Evolutionary conservation across 2,329 filamentous ascomycete species (phyloP), one percentile per base, ranked within the genome.

Genomic region (Bisporella sp.): DNA sequence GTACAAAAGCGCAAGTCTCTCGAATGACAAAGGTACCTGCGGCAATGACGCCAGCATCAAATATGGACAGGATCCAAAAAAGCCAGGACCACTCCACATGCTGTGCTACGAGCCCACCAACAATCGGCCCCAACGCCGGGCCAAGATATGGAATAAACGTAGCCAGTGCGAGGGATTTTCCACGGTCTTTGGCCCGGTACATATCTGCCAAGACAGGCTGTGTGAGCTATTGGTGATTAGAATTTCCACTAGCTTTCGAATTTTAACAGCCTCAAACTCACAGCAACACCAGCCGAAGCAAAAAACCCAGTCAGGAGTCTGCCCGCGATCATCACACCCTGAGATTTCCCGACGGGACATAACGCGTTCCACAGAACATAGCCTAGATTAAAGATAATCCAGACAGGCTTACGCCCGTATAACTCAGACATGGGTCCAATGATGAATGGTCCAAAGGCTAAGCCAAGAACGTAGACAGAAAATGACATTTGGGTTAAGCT

Each of bases 291-390:
- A 4, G 66, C 64, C 43, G 69, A 71, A 1, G 70, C 73, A 1
- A 73, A 73, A 12, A 77, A 66, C 0, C 74, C 74, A 9, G 72
- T 66, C 0, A 77, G 52, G 21, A 76, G 69, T 0, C 74, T 64
- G 4, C 66, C 62, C 0, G 64, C 67, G 9, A 76, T 69, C 2
- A 77, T 60, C 5, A 66, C 8, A 9, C 61, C 66, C 33, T 73
- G 71, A 0, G 64, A 66, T 0, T 56, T 63, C 1, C 71, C 65
- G 44, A 74, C 73, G 0, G 70, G 73, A 47, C 72, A 80, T 0
- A 66, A 67, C 1, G 78, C 57, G 50, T 76, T 79, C 69, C 74
- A 81, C 5, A 72, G 50, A 0, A 79, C 61, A 53, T 78, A 81
- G 64, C 74, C 73, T 1, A 73, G 31, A 50, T 72, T 76, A 3